These are phyloP conservation scores for Tolypocladium guangdongense DNA, from an alignment of 2,329 filamentous ascomycete species.

Conservation along the genomic window DNA sequence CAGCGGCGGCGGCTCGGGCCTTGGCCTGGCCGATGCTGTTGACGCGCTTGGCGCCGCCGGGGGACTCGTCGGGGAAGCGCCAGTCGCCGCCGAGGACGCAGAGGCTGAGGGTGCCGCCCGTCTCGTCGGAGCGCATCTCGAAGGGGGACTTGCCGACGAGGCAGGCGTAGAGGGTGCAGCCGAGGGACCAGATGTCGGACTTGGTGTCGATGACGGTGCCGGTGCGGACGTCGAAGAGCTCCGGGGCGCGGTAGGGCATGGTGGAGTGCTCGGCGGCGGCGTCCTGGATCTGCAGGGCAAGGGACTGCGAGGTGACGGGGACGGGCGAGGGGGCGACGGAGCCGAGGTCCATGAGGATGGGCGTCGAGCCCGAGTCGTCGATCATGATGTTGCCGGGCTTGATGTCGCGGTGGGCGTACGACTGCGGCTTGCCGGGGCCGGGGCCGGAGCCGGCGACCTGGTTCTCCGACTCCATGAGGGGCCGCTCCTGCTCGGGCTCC, in stretches of 20 bases:
- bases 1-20: slow-evolving; percentile 12
- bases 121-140: slow-evolving; percentile 91
- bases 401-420: slow-evolving; percentile 92
- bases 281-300: slow-evolving; percentile 88
- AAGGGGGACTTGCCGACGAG: slow-evolving; percentile 95
- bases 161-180: slow-evolving; percentile 95
- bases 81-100: slow-evolving; percentile 92
- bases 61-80: slow-evolving; percentile 86
- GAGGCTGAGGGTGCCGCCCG: slow-evolving; percentile 82
- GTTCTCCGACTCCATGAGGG: slow-evolving; percentile 71
- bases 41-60: slow-evolving; percentile 39
- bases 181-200: slow-evolving; percentile 94
- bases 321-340: slow-evolving; percentile 81
- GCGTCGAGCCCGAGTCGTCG: slow-evolving; percentile 73
- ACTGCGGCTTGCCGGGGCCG: slow-evolving; percentile 55
- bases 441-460: slow-evolving; percentile 34
- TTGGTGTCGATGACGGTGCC: slow-evolving; percentile 88
- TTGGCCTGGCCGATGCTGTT: slow-evolving; percentile 27
- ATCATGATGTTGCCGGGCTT: slow-evolving; percentile 99
- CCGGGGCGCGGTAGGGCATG: slow-evolving; percentile 95
- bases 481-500: slow-evolving; percentile 66
- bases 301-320: slow-evolving; percentile 77
- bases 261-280: slow-evolving; percentile 92
- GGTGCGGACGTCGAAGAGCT: slow-evolving; percentile 96
- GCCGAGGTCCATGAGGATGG: slow-evolving; percentile 95